These are phyloP conservation scores for Quaeritorhiza haematococci DNA, from an alignment of 371 early-diverging fungal species.

Conservation along the genomic window DNA sequence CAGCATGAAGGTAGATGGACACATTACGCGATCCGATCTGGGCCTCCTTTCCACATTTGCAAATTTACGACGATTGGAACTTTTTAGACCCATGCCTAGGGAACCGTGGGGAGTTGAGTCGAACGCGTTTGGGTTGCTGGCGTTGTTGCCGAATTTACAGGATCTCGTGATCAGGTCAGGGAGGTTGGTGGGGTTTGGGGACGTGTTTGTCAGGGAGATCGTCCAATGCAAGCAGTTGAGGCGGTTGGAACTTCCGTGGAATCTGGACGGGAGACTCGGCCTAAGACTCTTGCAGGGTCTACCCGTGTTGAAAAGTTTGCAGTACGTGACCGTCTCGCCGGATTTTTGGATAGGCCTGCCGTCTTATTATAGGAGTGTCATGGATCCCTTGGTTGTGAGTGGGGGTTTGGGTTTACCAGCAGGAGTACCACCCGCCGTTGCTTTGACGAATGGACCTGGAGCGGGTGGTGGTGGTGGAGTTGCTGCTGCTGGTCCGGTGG, in stretches of 20 bases:
- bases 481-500: not conserved
- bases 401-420: no score
- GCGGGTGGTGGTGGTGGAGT: no score
- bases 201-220: constrained; percentile 9
- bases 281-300: constrained; percentile 9
- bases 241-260: constrained; percentile 26
- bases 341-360: constrained; percentile 26
- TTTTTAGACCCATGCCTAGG: constrained; percentile 27
- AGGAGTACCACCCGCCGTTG: constrained; percentile 1
- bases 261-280: constrained; percentile 11
- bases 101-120: constrained; percentile 30
- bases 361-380: constrained; percentile 13
- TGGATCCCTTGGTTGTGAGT: no score
- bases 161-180: constrained; percentile 20
- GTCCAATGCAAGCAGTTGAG: constrained; percentile 7
- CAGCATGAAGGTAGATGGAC: constrained; percentile 21
- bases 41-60: constrained; percentile 2
- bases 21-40: constrained; percentile 13
- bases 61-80: constrained; percentile 15
- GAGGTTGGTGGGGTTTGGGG: constrained; percentile 15
- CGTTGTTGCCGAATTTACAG: constrained; percentile 9
- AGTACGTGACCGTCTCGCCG: constrained; percentile 23
- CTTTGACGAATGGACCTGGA: not conserved
- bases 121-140: constrained; percentile 13
- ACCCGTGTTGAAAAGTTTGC: constrained; percentile 10